A percentile compares a stretch with the other conserved stretches of the same genome.
These are phyloP conservation scores for Penicillium psychrosexuale DNA, from an alignment of 2,329 filamentous ascomycete genomes.

Conservation along the genomic window DNA sequence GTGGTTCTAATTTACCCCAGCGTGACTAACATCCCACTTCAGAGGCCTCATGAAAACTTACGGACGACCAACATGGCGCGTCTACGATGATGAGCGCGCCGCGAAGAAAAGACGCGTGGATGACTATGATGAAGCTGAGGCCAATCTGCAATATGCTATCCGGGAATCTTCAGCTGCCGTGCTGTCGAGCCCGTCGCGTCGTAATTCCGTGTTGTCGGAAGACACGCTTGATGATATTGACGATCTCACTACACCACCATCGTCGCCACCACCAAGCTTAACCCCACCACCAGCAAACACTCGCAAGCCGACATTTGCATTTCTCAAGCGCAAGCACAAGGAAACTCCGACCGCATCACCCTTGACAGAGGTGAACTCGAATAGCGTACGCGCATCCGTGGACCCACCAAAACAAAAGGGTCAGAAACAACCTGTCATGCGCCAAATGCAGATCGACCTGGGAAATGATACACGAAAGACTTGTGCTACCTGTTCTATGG, in stretches of 20 bases:
- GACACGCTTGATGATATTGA: slow-evolving; percentile 40
- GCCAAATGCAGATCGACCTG: slow-evolving; percentile 61
- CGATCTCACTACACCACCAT: slow-evolving; percentile 50
- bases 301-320: slow-evolving; percentile 51
- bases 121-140: slow-evolving; percentile 44
- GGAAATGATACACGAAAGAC: slow-evolving; percentile 55
- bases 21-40: slow-evolving; percentile 4
- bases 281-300: slow-evolving; percentile 43
- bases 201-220: slow-evolving; percentile 46
- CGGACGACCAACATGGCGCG: slow-evolving; percentile 47
- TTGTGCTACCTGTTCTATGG: slow-evolving; percentile 63
- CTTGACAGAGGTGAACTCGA: slow-evolving; percentile 48
- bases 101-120: slow-evolving; percentile 48
- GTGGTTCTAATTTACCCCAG: neutral
- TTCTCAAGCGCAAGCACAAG: slow-evolving; percentile 48
- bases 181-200: slow-evolving; percentile 47
- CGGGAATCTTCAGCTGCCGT: slow-evolving; percentile 47
- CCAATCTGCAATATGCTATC: slow-evolving; percentile 48
- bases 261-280: slow-evolving; percentile 49
- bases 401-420: slow-evolving; percentile 37
- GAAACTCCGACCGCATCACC: slow-evolving; percentile 31
- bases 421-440: slow-evolving; percentile 40
- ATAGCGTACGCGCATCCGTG: slow-evolving; percentile 41
- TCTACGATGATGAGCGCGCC: slow-evolving; percentile 46
- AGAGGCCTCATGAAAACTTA: slow-evolving; percentile 52